Percentiles rank a stretch among this genome's conserved stretches.
phyloP scores from a whole-genome alignment of 306 rosid genomes.

The Cajanus cajan region DNA sequence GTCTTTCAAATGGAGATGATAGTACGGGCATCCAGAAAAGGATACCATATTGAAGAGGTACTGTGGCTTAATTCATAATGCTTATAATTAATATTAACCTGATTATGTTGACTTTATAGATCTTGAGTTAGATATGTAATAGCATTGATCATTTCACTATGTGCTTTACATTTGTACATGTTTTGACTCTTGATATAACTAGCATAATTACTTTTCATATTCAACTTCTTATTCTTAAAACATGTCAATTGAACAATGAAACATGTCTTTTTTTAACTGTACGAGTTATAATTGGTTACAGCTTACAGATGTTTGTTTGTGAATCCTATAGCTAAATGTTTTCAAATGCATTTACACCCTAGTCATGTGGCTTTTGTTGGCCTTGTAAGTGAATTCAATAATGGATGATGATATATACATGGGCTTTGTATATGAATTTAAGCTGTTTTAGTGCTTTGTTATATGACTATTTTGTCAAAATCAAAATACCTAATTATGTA shows the following conservation, averaged over 20 bases:
- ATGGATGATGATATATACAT: neutral
- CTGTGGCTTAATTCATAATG: conserved; percentile 5
- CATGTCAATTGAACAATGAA: neutral
- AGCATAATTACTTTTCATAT: neutral
- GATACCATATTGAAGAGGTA: conserved; percentile 93
- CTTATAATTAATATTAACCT: conserved; percentile 19
- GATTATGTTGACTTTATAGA: conserved; percentile 15
- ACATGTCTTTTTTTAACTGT: neutral
- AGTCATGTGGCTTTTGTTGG: neutral
- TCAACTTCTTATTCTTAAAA: neutral
- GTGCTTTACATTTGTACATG: neutral
- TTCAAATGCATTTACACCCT: conserved; percentile 6
- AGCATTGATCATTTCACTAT: neutral
- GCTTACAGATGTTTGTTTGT: conserved; percentile 1
- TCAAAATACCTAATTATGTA: neutral
- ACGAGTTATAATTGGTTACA: neutral
- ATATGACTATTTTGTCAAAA: conserved; percentile 15
- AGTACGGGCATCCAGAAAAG: conserved; percentile 93
- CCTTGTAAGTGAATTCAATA: neutral
- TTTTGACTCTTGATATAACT: neutral
- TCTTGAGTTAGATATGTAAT: neutral
- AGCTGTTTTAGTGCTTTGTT: neutral
- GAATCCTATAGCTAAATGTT: conserved; percentile 6
- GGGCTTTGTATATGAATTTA: neutral
- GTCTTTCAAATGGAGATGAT: conserved; percentile 99